phyloP scores from a whole-genome alignment of 352 stramenopile genomes.

The Phytophthora foliorum region DNA sequence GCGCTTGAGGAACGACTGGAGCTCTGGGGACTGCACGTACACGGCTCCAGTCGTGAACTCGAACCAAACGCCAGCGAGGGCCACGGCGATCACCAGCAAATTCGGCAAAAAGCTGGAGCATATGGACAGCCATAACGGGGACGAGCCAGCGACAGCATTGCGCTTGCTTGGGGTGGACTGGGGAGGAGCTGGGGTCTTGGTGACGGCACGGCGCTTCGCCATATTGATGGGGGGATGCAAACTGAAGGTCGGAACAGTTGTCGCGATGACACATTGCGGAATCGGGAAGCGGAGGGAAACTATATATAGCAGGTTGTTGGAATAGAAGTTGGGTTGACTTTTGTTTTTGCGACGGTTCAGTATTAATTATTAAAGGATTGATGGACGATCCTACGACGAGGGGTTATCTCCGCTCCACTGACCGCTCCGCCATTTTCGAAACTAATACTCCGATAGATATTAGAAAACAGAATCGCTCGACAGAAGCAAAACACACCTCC shows the following conservation, averaged over 20 bases:
- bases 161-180: conserved; percentile 1
- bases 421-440: no score
- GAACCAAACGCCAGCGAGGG: conserved; percentile 52
- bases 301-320: conserved; percentile 3
- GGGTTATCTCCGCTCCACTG: no score
- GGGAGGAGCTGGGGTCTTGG: conserved; percentile 3
- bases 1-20: conserved; percentile 60
- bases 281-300: conserved; percentile 7
- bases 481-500: no score
- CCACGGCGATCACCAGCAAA: conserved; percentile 47
- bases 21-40: conserved; percentile 56
- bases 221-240: conserved; percentile 14
- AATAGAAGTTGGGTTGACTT: background rate
- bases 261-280: conserved; percentile 26
- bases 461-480: no score
- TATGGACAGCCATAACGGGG: conserved; percentile 27
- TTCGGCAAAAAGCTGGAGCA: conserved; percentile 47
- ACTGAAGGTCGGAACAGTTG: conserved; percentile 32
- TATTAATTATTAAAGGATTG: conserved; percentile 16
- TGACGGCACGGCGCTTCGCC: conserved; percentile 20
- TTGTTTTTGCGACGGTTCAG: conserved; percentile 20
- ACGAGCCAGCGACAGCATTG: conserved; percentile 5
- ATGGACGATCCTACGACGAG: no score
- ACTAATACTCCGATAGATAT: no score
- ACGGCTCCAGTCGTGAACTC: conserved; percentile 63